phyloP scores from a whole-genome alignment of 441 rosid species.

The Brassica hybrid region DNA sequence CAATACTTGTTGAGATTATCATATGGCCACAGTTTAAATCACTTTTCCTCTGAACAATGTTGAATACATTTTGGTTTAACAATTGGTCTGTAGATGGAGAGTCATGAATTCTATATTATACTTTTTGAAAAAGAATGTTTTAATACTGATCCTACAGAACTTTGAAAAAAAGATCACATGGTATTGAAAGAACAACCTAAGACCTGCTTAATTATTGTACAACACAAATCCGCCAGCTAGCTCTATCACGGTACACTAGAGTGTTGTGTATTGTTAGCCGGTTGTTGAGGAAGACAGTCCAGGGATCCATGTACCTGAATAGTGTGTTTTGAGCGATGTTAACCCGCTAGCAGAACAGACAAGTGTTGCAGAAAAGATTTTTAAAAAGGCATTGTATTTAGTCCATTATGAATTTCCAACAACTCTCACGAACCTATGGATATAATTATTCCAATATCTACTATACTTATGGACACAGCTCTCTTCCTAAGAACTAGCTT shows the following conservation, averaged over 20 bases:
- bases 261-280: conserved; percentile 19
- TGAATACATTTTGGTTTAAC: not conserved
- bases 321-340: not conserved
- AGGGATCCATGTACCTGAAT: conserved; percentile 26
- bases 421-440: conserved; percentile 5
- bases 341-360: not conserved
- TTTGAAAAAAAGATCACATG: conserved; percentile 6
- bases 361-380: not conserved
- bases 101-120: conserved; percentile 3
- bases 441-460: not conserved
- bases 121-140: conserved; percentile 1
- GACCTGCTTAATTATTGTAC: conserved; percentile 26
- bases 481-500: conserved; percentile 12
- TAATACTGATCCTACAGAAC: not conserved
- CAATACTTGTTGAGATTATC: too few relatives aligned
- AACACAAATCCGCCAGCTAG: conserved; percentile 12
- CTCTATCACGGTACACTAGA: conserved; percentile 32
- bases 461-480: conserved; percentile 16
- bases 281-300: conserved; percentile 24
- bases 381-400: not conserved
- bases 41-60: not conserved
- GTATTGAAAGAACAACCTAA: conserved; percentile 16
- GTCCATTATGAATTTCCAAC: not conserved
- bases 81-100: not conserved
- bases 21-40: not conserved